Conservation (phyloP, 306 rosid genomes). For the Pyrus betulifolia region DNA sequence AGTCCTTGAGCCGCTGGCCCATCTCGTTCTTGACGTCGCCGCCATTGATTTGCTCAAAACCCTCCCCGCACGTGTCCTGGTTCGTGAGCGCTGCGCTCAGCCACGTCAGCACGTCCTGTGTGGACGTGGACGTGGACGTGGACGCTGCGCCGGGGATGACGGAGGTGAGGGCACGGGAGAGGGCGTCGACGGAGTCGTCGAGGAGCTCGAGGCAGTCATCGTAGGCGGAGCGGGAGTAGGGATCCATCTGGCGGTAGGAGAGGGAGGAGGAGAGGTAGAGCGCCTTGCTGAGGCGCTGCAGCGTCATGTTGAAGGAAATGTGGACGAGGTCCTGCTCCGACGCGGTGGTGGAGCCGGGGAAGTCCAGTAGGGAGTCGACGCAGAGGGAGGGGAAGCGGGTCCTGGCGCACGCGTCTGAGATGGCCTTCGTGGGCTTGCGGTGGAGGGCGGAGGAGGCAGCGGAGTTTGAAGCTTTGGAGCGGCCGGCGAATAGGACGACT, state of each 20-base stretch:
- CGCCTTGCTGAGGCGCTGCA: conserved; percentile 56
- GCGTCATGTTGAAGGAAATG: conserved; percentile 81
- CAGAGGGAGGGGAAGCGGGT: conserved; percentile 61
- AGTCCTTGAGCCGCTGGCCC: conserved; percentile 37
- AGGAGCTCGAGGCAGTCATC: conserved; percentile 81
- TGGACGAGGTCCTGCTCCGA: conserved; percentile 70
- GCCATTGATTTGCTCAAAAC: conserved; percentile 29
- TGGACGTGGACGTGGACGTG: conserved; percentile 11
- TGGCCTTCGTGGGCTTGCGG: conserved; percentile 59
- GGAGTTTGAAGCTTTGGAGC: not conserved
- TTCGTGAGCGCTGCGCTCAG: conserved; percentile 77
- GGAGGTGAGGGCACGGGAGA: conserved; percentile 43
- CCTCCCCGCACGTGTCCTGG: conserved; percentile 82
- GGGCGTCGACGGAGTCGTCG: conserved; percentile 65
- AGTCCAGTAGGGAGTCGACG: conserved; percentile 52
- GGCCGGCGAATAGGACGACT: conserved; percentile 11
- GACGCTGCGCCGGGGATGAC: not conserved
- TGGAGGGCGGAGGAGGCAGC: not conserved
- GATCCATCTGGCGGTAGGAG: conserved; percentile 33
- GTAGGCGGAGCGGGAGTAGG: conserved; percentile 49
- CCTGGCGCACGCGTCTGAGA: conserved; percentile 60
- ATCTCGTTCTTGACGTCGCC: conserved; percentile 47
- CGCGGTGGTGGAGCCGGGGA: conserved; percentile 56
- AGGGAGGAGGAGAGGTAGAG: conserved; percentile 48
- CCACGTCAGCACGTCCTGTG: conserved; percentile 72